Evolutionary conservation across 257 asterid genomes (phyloP).

Genomic region (Solanum pinnatisectum): DNA sequence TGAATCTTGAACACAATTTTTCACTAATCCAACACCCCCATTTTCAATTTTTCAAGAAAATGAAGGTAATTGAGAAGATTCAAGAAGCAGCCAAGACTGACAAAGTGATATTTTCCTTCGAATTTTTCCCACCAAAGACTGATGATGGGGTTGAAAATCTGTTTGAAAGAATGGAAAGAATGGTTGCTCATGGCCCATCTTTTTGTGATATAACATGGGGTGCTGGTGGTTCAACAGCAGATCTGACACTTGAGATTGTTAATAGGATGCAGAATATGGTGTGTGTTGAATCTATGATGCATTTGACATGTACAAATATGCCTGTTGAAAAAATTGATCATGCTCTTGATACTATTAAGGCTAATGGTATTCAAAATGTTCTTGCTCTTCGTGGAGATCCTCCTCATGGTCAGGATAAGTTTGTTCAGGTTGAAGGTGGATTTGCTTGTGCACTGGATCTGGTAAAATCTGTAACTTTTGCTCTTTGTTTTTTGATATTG

Average conservation of each 20-base stretch:
- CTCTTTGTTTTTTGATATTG: not conserved
- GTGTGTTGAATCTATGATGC: constrained; percentile 99
- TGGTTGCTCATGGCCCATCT: constrained; percentile 81
- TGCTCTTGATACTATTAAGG: constrained; percentile 65
- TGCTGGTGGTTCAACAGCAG: constrained; percentile 98
- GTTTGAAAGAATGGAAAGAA: constrained; percentile 92
- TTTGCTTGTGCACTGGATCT: constrained; percentile 96
- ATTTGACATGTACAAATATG: constrained; percentile 96
- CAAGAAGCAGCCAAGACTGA: constrained; percentile 27
- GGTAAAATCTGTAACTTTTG: constrained; percentile 24
- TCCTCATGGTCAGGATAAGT: constrained; percentile 98
- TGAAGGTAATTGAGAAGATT: constrained; percentile 97
- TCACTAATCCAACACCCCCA: not conserved
- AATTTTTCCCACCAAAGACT: constrained; percentile 96
- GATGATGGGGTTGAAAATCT: constrained; percentile 96
- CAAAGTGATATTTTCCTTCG: constrained; percentile 80
- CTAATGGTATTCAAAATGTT: constrained; percentile 85
- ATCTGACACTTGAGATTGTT: constrained; percentile 90
- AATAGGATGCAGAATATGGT: constrained; percentile 98
- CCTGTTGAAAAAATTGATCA: constrained; percentile 95
- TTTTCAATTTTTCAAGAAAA: constrained; percentile 1
- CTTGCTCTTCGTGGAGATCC: constrained; percentile 98
- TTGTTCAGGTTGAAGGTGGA: constrained; percentile 95
- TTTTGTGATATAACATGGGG: constrained; percentile 99
- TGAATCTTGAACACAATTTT: not conserved